These are phyloP conservation scores for Yamadazyma triangularis DNA, from an alignment of 1,139 yeast species.

Conservation along the genomic window DNA sequence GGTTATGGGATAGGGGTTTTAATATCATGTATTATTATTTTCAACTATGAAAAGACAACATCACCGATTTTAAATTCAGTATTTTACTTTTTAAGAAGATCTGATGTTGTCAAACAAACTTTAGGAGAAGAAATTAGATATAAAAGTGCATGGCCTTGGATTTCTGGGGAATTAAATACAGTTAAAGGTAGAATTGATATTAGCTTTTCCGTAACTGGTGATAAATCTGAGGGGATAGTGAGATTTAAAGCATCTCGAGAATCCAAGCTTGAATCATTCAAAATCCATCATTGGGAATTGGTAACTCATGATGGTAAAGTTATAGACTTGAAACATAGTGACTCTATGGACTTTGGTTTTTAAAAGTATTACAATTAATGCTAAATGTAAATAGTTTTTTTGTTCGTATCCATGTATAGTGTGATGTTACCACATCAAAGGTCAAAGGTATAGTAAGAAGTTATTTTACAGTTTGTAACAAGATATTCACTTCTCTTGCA, in stretches of 20 bases:
- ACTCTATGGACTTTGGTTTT: constrained; percentile 5
- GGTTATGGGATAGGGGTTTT: constrained; percentile 64
- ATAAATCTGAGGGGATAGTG: constrained; percentile 45
- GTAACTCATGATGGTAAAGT: constrained; percentile 32
- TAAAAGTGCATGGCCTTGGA: constrained; percentile 78
- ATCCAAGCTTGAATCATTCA: constrained; percentile 51
- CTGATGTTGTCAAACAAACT: constrained; percentile 56
- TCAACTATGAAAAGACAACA: constrained; percentile 87
- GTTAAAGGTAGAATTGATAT: constrained; percentile 79
- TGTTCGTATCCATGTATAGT: too few relatives aligned
- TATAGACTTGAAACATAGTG: constrained; percentile 39
- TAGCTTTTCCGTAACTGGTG: constrained; percentile 65
- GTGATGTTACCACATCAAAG: too few relatives aligned
- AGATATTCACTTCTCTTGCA: too few relatives aligned
- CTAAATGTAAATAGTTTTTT: too few relatives aligned
- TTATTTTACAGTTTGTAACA: too few relatives aligned
- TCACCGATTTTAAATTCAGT: constrained; percentile 90
- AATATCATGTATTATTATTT: constrained; percentile 62
- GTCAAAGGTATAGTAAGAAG: too few relatives aligned
- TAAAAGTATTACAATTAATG: too few relatives aligned
- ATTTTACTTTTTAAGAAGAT: constrained; percentile 77
- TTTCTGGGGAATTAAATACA: constrained; percentile 77
- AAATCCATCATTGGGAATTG: constrained; percentile 57
- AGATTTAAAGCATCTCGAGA: constrained; percentile 58
- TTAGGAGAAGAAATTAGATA: constrained; percentile 78